phyloP scores from a whole-genome alignment of 805 yeast genomes.

The Nakazawaea pomicola region DNA sequence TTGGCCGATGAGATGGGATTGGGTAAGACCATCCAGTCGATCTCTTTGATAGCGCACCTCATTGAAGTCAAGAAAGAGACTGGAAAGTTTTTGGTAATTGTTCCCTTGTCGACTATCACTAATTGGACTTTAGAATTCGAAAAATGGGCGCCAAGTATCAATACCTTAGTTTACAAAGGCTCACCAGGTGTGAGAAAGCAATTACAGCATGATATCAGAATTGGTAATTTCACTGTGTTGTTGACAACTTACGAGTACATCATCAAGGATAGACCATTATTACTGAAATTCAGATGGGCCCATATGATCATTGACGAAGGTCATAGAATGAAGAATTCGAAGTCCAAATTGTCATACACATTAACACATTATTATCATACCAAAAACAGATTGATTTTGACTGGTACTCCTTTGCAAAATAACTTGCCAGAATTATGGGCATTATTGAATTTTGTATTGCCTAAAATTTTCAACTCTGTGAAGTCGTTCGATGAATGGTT shows the following conservation, averaged over 20 bases:
- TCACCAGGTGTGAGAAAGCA: constrained; percentile 66
- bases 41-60: constrained; percentile 67
- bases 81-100: constrained; percentile 74
- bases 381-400: constrained; percentile 71
- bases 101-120: constrained; percentile 78
- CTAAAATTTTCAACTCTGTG: constrained; percentile 80
- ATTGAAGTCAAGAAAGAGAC: constrained; percentile 60
- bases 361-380: constrained; percentile 69
- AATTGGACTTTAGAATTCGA: constrained; percentile 86
- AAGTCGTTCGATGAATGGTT: constrained; percentile 89
- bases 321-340: constrained; percentile 80
- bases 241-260: constrained; percentile 81
- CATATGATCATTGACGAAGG: constrained; percentile 92
- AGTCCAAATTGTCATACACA: constrained; percentile 68
- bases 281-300: constrained; percentile 68
- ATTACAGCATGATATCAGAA: constrained; percentile 57
- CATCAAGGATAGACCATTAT: constrained; percentile 67
- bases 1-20: constrained; percentile 67
- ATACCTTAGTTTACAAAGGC: constrained; percentile 72
- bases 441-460: constrained; percentile 71
- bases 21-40: constrained; percentile 72
- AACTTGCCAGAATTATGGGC: constrained; percentile 88
- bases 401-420: constrained; percentile 87
- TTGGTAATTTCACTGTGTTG: constrained; percentile 69
- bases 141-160: constrained; percentile 82